Conservation (phyloP, 352 stramenopile genomes). For the Globisporangium lucens region DNA sequence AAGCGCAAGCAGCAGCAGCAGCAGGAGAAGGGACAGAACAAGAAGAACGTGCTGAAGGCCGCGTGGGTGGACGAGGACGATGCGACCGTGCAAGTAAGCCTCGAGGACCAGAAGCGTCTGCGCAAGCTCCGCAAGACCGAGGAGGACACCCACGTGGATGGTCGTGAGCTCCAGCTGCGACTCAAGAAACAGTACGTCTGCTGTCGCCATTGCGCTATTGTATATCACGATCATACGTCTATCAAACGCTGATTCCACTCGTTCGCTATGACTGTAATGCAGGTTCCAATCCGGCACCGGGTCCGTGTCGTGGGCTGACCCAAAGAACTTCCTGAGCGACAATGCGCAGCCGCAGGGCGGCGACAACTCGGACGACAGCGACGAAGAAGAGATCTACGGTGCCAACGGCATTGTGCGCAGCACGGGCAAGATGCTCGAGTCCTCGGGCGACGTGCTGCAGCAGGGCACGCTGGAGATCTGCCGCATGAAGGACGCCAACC, state of each 20-base stretch:
- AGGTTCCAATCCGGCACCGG: conserved; percentile 50
- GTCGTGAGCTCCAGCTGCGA: conserved; percentile 70
- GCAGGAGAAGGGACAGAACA: conserved; percentile 21
- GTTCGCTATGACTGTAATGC: not conserved
- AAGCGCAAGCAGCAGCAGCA: conserved; percentile 38
- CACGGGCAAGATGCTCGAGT: conserved; percentile 56
- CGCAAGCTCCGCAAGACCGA: conserved; percentile 84
- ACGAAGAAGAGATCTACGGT: conserved; percentile 53
- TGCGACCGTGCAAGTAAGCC: conserved; percentile 59
- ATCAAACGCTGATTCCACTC: not conserved
- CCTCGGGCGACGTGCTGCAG: conserved; percentile 46
- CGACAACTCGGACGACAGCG: conserved; percentile 41
- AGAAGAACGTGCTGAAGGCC: conserved; percentile 31
- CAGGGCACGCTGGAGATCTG: conserved; percentile 61
- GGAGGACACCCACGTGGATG: conserved; percentile 60
- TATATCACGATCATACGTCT: not conserved
- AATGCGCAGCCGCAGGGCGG: conserved; percentile 22
- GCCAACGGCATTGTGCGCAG: conserved; percentile 45
- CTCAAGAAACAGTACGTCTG: conserved; percentile 63
- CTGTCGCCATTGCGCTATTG: not conserved
- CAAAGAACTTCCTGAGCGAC: conserved; percentile 55
- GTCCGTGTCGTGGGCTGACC: conserved; percentile 67
- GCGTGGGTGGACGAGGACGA: conserved; percentile 90
- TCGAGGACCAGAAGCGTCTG: conserved; percentile 64
- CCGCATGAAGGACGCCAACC: conserved; percentile 91